Base-by-base conservation (phyloP, 345 rosid species). In the Anastatica hierochuntica region DNA sequence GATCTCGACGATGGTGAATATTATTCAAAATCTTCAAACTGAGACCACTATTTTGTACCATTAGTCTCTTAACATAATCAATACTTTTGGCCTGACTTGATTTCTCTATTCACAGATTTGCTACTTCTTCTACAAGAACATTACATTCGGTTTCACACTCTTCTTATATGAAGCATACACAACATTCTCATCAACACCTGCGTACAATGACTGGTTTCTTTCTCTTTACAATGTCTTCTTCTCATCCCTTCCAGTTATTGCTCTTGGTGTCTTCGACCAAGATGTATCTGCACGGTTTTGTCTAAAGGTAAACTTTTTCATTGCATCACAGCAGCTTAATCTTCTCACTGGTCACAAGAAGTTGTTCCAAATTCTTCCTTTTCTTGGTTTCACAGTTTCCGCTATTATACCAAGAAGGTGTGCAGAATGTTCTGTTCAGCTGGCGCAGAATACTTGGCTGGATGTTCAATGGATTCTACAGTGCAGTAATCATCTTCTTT, bases 51-150 rank as follows among this genome's bases (percentile, higher is more conserved):
- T 21, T 38, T 8, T 3, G 36, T 24, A n/a, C n/a, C n/a, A n/a
- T n/a, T n/a, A n/a, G n/a, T n/a, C n/a, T n/a, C n/a, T n/a, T n/a
- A n/a, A n/a, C n/a, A n/a, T n/a, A n/a, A n/a, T n/a, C n/a, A n/a
- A n/a, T n/a, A n/a, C n/a, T n/a, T n/a, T n/a, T n/a, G n/a, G n/a
- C n/a, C n/a, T n/a, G n/a, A n/a, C n/a, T n/a, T n/a, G n/a, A n/a
- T 29, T 5, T 45, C 37, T 45, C 55, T 51, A 12, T 43, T 15
- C 46, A 60, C 85, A 90, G 96, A 78, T 92, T 67, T 92, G 98
- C 84, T 92, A 92, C 79, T 92, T 92, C 74, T 84, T 92, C 74
- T 92, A 87, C 86, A 92, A 92, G 82, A 92, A 84, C 76, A 77
- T 88, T 39, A 67, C 78, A 50, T 87, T 87, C 33, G 96, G 96